A percentile compares a stretch with the other conserved stretches of the same genome.
Conservation (phyloP, 805 yeast genomes). For the Jamesozyma rosinii region DNA sequence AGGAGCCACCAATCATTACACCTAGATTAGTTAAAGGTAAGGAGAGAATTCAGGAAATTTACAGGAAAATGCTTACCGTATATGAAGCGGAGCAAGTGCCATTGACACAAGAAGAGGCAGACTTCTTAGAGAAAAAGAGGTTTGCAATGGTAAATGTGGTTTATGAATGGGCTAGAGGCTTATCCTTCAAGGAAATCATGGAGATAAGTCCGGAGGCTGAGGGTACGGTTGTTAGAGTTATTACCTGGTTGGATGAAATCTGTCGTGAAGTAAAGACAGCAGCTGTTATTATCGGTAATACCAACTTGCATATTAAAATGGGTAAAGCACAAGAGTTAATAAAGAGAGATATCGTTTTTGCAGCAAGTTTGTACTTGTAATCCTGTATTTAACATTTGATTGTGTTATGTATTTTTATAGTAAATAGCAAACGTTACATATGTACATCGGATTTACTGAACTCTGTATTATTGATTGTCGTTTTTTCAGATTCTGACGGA, state of each 20-base stretch:
- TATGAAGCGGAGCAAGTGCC: slow-evolving; percentile 62
- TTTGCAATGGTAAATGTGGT: slow-evolving; percentile 90
- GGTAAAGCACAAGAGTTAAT: slow-evolving; percentile 86
- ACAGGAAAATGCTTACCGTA: slow-evolving; percentile 49
- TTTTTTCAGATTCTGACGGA: too few relatives aligned
- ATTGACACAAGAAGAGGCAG: slow-evolving; percentile 74
- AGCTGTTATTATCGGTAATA: slow-evolving; percentile 88
- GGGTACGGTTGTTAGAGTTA: slow-evolving; percentile 94
- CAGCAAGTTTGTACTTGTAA: slow-evolving; percentile 83
- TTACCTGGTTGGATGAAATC: slow-evolving; percentile 86
- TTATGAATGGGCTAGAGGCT: slow-evolving; percentile 96
- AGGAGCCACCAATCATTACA: slow-evolving; percentile 53
- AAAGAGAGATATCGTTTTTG: slow-evolving; percentile 93
- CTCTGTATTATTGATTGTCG: too few relatives aligned
- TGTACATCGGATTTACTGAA: too few relatives aligned
- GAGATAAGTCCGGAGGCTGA: slow-evolving; percentile 82
- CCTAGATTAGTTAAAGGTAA: slow-evolving; percentile 74
- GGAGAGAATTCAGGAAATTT: slow-evolving; percentile 58
- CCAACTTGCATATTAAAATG: slow-evolving; percentile 83
- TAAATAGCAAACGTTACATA: background rate
- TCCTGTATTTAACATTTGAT: background rate
- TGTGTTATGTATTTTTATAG: background rate
- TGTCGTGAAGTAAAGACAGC: slow-evolving; percentile 93
- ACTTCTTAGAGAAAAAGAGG: slow-evolving; percentile 71
- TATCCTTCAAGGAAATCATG: slow-evolving; percentile 85